Evolutionary conservation across 164 flowering plant species (phyloP).

Genomic region (Stephania cephalantha): DNA sequence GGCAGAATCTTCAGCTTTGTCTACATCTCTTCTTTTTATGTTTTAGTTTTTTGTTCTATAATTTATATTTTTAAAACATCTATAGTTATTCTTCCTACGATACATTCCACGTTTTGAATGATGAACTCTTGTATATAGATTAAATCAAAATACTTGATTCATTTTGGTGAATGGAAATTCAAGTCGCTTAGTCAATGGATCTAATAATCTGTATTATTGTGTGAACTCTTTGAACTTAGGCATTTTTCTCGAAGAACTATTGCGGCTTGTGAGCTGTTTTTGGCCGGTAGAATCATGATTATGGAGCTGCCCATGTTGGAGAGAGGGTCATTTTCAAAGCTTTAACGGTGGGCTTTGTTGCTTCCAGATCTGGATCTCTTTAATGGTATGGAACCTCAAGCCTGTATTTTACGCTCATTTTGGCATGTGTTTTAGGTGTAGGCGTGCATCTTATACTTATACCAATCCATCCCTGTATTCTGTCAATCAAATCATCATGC

Average conservation of each 20-base stretch:
- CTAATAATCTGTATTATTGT: neutral
- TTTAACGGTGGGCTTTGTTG: neutral
- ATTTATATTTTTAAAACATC: neutral
- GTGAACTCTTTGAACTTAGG: neutral
- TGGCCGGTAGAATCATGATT: neutral
- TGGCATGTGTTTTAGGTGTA: neutral
- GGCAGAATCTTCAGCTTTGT: neutral
- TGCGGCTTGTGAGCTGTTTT: neutral
- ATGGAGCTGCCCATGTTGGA: neutral
- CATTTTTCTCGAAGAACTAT: neutral
- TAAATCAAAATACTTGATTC: neutral
- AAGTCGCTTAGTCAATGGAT: neutral
- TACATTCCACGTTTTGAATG: neutral
- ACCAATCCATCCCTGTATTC: neutral
- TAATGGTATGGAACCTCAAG: neutral
- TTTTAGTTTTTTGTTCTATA: no score
- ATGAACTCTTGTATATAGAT: neutral
- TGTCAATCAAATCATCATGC: neutral
- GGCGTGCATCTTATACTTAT: neutral
- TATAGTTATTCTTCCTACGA: neutral
- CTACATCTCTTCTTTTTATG: neutral
- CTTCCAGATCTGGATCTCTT: slow-evolving; percentile 3
- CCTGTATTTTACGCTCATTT: neutral
- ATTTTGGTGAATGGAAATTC: neutral
- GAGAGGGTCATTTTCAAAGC: neutral